phyloP scores from a whole-genome alignment of 257 asterid genomes.

The Ehretia macrophylla region DNA sequence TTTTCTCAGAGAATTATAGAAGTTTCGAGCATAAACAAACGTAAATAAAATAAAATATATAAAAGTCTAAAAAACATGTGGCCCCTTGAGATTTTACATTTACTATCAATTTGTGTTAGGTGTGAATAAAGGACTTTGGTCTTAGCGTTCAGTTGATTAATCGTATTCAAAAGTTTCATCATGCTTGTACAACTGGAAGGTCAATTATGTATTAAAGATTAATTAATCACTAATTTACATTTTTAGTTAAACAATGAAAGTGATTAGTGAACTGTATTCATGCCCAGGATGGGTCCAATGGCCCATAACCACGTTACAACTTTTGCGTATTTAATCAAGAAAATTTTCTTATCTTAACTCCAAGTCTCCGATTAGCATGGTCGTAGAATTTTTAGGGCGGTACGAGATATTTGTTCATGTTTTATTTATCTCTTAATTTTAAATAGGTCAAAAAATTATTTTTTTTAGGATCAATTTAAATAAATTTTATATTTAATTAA shows the following conservation, averaged over 20 bases:
- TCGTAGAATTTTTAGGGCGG: too few species aligned
- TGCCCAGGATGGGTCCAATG: neutral
- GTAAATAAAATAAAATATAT: neutral
- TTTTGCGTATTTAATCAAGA: neutral
- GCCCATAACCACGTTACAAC: slow-evolving; percentile 1
- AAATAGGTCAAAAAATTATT: too few species aligned
- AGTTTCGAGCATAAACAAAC: neutral
- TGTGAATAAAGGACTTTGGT: slow-evolving; percentile 14
- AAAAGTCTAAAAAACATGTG: neutral
- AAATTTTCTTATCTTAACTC: too few species aligned
- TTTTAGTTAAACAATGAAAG: neutral
- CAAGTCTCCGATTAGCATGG: too few species aligned
- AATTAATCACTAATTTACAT: neutral
- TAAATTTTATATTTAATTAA: too few species aligned
- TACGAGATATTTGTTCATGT: too few species aligned
- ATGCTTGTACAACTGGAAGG: slow-evolving; percentile 24
- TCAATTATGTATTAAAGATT: too few species aligned
- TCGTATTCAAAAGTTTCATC: slow-evolving; percentile 16
- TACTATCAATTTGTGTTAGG: slow-evolving; percentile 12
- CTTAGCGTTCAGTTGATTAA: slow-evolving; percentile 5
- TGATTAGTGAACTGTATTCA: slow-evolving; percentile 8
- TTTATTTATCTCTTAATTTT: too few species aligned
- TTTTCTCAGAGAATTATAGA: slow-evolving; percentile 7
- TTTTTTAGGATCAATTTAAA: too few species aligned
- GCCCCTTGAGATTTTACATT: neutral